Base-by-base conservation (phyloP, 2,329 filamentous ascomycete genomes). In the Ophiostoma himal-ulmi region DNA sequence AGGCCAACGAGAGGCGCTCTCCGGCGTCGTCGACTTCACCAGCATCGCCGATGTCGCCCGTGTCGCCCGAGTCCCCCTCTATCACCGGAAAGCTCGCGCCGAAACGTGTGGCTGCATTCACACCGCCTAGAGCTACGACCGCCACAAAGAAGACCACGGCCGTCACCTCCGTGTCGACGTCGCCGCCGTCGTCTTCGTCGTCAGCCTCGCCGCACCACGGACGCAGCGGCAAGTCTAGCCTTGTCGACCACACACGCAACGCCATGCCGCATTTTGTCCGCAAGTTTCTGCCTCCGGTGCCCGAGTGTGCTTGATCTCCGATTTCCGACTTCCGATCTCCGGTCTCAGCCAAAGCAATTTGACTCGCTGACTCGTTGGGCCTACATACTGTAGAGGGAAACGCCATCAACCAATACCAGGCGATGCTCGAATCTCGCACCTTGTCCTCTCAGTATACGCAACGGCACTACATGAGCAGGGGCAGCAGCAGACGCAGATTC, bases 191-290 rank as follows among this genome's bases (percentile, higher is more conserved):
- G 5, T 17, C 36, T n/a, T 22, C 37, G n/a, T 44, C 30, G 20
- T 5, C 20, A 65, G 17, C 30, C 17, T 7, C 65, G 37, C 65
- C 22, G 8, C 37, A 39, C 34, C 2, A 26, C 26, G 20, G 54
- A 37, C 79, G 74, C 77, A 80, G 74, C 77, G 78, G 74, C 75
- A 79, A 73, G 78, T 77, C 74, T 77, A 64, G 54, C 48, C 69
- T 69, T 48, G 66, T 77, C 71, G 77, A 77, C 72, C 79, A 80
- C 74, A 76, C 78, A 74, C 80, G 79, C 70, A 76, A 73, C 71
- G 70, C 74, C 72, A 75, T 80, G 73, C 77, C 78, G 73, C 76
- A 77, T 72, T 79, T 80, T 72, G 75, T 79, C 73, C 78, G 78
- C 69, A 78, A 77, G 73, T 74, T 80, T 34, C 77, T 80, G 73